Evolutionary conservation across 352 stramenopile species (phyloP).

Genomic region (Pythium guiyangense): DNA sequence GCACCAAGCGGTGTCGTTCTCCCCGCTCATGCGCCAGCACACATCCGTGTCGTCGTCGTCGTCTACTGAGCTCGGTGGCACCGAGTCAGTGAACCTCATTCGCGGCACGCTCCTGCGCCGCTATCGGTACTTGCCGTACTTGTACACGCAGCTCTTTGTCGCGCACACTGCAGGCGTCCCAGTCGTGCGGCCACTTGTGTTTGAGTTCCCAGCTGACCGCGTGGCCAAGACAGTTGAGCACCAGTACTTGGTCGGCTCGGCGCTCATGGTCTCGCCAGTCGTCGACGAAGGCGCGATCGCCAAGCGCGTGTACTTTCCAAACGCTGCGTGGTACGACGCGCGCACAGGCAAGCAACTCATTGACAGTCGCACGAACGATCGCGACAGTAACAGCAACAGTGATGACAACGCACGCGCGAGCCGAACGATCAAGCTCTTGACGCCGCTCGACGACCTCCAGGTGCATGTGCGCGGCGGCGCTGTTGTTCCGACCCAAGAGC

Average conservation of each 20-base stretch:
- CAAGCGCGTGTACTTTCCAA: constrained; percentile 56
- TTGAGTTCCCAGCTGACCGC: constrained; percentile 62
- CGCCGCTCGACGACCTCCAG: constrained; percentile 51
- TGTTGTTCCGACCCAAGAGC: constrained; percentile 58
- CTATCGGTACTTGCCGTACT: constrained; percentile 76
- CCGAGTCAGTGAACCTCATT: constrained; percentile 57
- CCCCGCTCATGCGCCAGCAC: constrained; percentile 57
- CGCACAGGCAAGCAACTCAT: constrained; percentile 38
- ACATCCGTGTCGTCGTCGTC: constrained; percentile 45
- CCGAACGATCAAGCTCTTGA: constrained; percentile 34
- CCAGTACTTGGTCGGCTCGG: constrained; percentile 69
- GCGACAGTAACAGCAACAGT: neutral
- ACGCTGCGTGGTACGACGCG: constrained; percentile 63
- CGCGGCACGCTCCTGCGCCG: constrained; percentile 52
- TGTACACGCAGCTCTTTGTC: constrained; percentile 80
- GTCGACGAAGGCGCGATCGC: constrained; percentile 59
- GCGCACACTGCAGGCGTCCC: constrained; percentile 38
- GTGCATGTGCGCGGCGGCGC: constrained; percentile 60
- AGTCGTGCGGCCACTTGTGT: constrained; percentile 47
- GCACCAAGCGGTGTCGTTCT: constrained; percentile 76
- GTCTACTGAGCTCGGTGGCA: constrained; percentile 39
- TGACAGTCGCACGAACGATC: neutral
- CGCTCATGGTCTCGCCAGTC: constrained; percentile 78
- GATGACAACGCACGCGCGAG: constrained; percentile 5
- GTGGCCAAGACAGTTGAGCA: constrained; percentile 34